Base-by-base conservation (phyloP, 768 basidiomycete genomes). In the Hysterangium stoloniferum region DNA sequence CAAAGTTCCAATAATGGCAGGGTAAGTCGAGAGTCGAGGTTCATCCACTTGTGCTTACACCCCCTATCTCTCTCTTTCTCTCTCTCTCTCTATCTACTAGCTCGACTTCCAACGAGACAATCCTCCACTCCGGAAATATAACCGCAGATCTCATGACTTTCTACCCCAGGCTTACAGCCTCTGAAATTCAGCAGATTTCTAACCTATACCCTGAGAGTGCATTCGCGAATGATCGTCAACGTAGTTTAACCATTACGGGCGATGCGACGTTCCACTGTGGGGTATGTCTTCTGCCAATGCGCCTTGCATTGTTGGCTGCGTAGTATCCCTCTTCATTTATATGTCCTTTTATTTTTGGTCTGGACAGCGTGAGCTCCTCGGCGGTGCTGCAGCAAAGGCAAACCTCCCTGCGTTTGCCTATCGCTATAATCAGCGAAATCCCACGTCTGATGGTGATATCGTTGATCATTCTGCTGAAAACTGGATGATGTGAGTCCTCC, bases 51-150 rank as follows among this genome's bases (percentile, higher is more conserved):
- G 20, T 45, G 48, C 34, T 34, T n/a, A 20, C 46, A 32, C 13
- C 8, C 33, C 22, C 36, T 20, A 51, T n/a, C 9, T 37, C 32
- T 47, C 19, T 37, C 36, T 48, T 8, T 31, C 20, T 17, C 11
- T 25, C 11, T 49, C 3, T 46, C n/a, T n/a, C n/a, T n/a, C n/a
- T 34, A 17, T 9, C 17, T 34, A 34, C 70, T 45, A 67, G 80
- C 1, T 66, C 79, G 0, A 79, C 78, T 3, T 75, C 78, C 6
- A 80, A 84, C 45, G 80, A 84, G 58, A 78, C 81, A 1, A 61
- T 77, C 31, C 68, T 73, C 3, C 64, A 68, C 9, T 72, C 73
- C 2, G 56, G 55, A 11, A 63, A 69, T 43, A 63, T 79, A 34
- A 54, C 63, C 1, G 43, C 66, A 1, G 68, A 69, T 4, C 56